Conservation (phyloP, 2,329 filamentous ascomycete species). For the Fusarium poae region DNA sequence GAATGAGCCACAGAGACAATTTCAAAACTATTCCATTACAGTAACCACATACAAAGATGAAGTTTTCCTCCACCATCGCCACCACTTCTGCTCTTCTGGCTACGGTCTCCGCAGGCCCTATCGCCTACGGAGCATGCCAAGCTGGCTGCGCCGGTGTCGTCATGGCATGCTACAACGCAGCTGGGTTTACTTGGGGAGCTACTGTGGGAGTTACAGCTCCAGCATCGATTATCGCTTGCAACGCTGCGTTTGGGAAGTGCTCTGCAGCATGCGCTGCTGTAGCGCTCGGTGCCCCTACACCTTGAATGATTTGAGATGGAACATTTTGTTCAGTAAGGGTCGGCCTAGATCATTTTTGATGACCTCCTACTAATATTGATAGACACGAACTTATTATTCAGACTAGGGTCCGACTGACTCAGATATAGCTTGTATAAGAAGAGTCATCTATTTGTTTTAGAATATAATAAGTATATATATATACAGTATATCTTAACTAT, state of each 20-base stretch:
- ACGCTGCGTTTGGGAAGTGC: constrained; percentile 13
- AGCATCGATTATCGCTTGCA: constrained; percentile 2
- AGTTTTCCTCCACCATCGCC: background rate
- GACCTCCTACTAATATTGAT: background rate
- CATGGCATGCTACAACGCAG: constrained; percentile 14
- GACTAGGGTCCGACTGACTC: background rate
- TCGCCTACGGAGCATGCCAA: constrained; percentile 7
- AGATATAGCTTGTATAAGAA: background rate
- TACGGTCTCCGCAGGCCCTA: background rate
- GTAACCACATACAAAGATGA: background rate
- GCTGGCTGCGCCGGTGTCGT: background rate
- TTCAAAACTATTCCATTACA: background rate
- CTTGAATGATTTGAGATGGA: background rate
- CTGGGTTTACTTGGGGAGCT: constrained; percentile 11
- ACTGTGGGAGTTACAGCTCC: constrained; percentile 2
- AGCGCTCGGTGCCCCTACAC: constrained; percentile 1
- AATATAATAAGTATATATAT: background rate
- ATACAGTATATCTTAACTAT: no score
- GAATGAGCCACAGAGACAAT: background rate
- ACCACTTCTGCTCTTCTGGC: background rate
- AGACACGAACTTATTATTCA: background rate
- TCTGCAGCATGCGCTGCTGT: constrained; percentile 7
- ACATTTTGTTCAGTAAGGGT: background rate
- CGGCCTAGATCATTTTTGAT: background rate
- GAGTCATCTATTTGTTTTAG: background rate